Evolutionary conservation across 1,139 yeast genomes (phyloP), one percentile per base, ranked within the genome.

Genomic region (Candida dubliniensis): DNA sequence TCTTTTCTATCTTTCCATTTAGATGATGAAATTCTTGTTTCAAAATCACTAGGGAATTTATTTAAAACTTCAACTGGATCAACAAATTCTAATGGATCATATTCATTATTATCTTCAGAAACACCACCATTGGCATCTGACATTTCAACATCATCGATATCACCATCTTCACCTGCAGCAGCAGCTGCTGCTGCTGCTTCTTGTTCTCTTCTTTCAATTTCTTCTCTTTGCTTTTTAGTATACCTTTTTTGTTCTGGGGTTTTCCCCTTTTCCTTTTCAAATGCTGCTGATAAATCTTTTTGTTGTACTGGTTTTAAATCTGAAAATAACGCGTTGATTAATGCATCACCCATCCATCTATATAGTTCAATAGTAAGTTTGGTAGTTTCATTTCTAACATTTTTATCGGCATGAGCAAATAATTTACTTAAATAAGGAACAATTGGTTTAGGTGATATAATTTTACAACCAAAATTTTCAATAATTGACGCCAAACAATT

Each of bases 1-100:
- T 87, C 97, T 47, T 87, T 90, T 52, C 99, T 76, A 45, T 90
- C 98, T 59, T 91, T 90, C 99, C 99, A 93, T 55, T 85, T 82
- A 0, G 83, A 52, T 0, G 91, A 83, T 1, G 74, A 61, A 27
- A 89, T 66, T 50, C 82, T 70, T 2, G 72, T 57, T 15, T 75
- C 61, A 47, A 90, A 77, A 54, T 83, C 82, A 4, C 66, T 56
- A 0, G 98, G 96, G 1, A 91, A 56, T 50, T 82, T 82, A 25
- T 77, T 64, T 38, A 86, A 61, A 0, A 91, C 82, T 31, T 82
- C 85, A 3, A 81, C 67, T 2, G 78, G 76, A 33, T 71, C 75
- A 36, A 72, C 51, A 48, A 71, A 55, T 37, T 69, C 75, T 44
- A 56, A 69, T 0, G 77, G 71, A 50, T 70, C 74, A 47, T 60